These are phyloP conservation scores for Thuidium tamariscinum DNA, from an alignment of 225 moss, liverwort and hornwort genomes.

Conservation along the genomic window DNA sequence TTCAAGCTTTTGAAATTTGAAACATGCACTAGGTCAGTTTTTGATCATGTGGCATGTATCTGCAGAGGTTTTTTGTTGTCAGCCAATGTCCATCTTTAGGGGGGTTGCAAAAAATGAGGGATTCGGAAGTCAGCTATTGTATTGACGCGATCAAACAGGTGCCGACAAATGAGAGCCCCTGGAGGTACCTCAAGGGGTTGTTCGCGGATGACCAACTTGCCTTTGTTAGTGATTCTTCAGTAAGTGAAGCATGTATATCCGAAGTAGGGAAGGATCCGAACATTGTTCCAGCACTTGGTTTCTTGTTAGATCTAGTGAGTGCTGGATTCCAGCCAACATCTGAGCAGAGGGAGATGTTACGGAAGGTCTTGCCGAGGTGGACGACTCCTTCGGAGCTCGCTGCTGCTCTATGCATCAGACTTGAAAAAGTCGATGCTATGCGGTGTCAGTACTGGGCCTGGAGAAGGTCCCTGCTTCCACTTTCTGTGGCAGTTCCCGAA, in stretches of 20 bases:
- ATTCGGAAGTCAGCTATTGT: conserved; percentile 60
- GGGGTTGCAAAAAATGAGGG: conserved; percentile 50
- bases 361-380: conserved; percentile 32
- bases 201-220: conserved; percentile 54
- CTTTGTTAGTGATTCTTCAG: conserved; percentile 25
- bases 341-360: conserved; percentile 14
- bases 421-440: conserved; percentile 64
- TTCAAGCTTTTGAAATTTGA: not conserved
- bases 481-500: not conserved
- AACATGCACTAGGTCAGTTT: not conserved
- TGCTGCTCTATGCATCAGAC: conserved; percentile 35
- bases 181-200: conserved; percentile 93
- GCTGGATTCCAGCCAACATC: conserved; percentile 60
- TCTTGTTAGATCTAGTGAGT: conserved; percentile 72
- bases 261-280: conserved; percentile 35
- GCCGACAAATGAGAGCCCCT: conserved; percentile 85
- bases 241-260: conserved; percentile 46
- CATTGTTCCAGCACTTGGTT: conserved; percentile 49
- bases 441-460: conserved; percentile 73
- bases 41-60: not conserved
- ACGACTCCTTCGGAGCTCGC: conserved; percentile 47
- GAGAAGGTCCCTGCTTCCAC: conserved; percentile 58
- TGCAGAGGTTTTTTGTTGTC: conserved; percentile 87
- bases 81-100: conserved; percentile 56
- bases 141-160: conserved; percentile 39